Percentiles rank a stretch among this genome's conserved stretches.
phyloP scores from a whole-genome alignment of 2,329 filamentous ascomycete species.

The Botrytis hyacinthi region DNA sequence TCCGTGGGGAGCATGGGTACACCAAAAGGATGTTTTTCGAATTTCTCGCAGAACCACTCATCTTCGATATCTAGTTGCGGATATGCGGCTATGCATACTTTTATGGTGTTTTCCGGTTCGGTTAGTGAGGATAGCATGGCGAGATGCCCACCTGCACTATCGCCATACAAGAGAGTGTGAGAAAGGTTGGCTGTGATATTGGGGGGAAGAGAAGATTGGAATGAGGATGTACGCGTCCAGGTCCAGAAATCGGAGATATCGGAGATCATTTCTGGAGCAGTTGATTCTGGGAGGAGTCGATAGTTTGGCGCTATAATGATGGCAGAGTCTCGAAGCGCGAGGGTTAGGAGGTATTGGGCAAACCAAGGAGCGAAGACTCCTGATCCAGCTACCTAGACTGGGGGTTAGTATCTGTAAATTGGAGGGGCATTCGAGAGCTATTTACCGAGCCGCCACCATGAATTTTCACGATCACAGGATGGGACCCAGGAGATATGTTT shows the following conservation, averaged over 20 bases:
- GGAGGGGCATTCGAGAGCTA: neutral
- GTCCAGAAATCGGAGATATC: constrained; percentile 49
- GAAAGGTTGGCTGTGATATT: neutral
- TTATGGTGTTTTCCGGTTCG: neutral
- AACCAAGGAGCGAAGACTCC: neutral
- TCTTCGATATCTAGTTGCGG: neutral
- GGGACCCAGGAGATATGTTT: neutral
- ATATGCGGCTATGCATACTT: neutral
- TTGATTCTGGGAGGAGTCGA: constrained; percentile 49
- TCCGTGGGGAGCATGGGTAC: neutral
- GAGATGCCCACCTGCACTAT: neutral
- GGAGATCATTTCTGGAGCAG: constrained; percentile 45
- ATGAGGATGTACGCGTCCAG: constrained; percentile 42
- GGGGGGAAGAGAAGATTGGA: constrained; percentile 8
- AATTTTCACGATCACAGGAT: neutral
- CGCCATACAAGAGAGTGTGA: constrained; percentile 5
- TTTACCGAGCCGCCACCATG: neutral
- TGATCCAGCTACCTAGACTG: neutral
- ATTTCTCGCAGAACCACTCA: neutral
- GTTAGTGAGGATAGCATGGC: neutral
- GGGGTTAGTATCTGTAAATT: neutral
- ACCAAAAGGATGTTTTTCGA: neutral
- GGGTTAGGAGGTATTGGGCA: neutral
- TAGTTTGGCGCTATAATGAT: constrained; percentile 49
- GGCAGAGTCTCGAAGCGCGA: neutral